Conservation (phyloP, 306 rosid species). For the Corylus americana region DNA sequence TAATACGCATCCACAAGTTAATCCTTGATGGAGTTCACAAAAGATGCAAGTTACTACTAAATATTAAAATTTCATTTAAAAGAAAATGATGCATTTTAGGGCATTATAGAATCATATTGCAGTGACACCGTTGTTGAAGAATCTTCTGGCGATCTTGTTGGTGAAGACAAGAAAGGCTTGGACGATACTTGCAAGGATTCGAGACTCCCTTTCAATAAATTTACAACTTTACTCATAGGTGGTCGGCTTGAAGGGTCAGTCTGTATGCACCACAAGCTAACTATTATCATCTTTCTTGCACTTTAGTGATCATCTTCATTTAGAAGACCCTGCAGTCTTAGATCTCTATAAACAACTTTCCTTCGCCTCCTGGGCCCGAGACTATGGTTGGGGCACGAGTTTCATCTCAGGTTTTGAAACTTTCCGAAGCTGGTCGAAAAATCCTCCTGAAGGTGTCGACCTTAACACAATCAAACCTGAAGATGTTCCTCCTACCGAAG, state of each 20-base stretch:
- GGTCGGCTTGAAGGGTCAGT: constrained; percentile 27
- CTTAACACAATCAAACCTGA: too few relatives aligned
- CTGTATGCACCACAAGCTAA: constrained; percentile 46
- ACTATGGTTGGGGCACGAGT: too few relatives aligned
- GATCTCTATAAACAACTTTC: too few relatives aligned
- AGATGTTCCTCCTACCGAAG: too few relatives aligned
- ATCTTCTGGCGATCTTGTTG: neutral
- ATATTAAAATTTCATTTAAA: neutral
- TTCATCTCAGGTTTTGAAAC: too few relatives aligned
- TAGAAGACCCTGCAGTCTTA: neutral
- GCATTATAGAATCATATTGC: neutral
- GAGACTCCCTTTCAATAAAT: constrained; percentile 39
- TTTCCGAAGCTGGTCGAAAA: too few relatives aligned
- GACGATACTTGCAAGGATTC: constrained; percentile 30
- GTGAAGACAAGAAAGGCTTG: constrained; percentile 36
- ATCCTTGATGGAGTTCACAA: too few relatives aligned
- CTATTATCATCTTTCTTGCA: constrained; percentile 25
- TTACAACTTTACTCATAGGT: constrained; percentile 23
- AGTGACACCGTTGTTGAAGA: neutral
- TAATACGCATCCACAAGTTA: too few relatives aligned
- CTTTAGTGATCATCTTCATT: constrained; percentile 4
- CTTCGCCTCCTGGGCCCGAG: too few relatives aligned
- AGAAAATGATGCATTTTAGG: neutral
- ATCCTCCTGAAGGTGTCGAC: too few relatives aligned
- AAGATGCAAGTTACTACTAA: too few relatives aligned